Base-by-base conservation (phyloP, 2,329 filamentous ascomycete genomes). In the Ceratocystis colombiana region DNA sequence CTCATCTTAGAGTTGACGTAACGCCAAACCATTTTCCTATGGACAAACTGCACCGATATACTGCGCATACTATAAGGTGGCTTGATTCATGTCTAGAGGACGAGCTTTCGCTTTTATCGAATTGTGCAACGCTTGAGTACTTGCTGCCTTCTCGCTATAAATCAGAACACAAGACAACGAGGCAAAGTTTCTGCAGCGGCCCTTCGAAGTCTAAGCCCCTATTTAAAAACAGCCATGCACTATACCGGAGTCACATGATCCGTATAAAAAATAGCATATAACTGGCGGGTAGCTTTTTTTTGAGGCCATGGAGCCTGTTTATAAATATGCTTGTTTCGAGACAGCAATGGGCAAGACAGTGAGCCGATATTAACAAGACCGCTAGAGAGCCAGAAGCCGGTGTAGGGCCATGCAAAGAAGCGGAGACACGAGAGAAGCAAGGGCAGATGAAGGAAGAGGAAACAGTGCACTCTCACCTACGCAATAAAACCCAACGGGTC, bases 401-500 rank as follows among this genome's bases (percentile, higher is more conserved):
- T 41, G 37, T 41, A 41, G 37, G 37, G 37, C 37, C 37, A 41
- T 41, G 37, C 37, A 41, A 41, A 41, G 37, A 41, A 41, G 37
- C 46, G 46, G 22, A 50, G 20, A 50, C n/a, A 22, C 1, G 46
- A 50, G n/a, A 22, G 17, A 22, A 12, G 37, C 37, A 50, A 50
- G 46, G 17, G n/a, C 46, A 20, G 46, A 50, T 20, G 20, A 17
- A 41, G 37, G 37, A 41, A 41, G 37, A 41, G 37, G 20, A 25
- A 50, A 50, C 46, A 50, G 46, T 50, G 46, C 46, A 50, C 46
- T 50, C 46, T 50, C 46, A 50, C 46, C 46, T 50, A 50, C 20
- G 46, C n/a, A 50, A 50, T 22, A 50, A 50, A 41, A 50, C 8
- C 46, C 46, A 50, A 50, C 46, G 46, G 46, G 46, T 50, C 46